Evolutionary conservation across 257 asterid species (phyloP).

Genomic region (Salvia miltiorrhiza): DNA sequence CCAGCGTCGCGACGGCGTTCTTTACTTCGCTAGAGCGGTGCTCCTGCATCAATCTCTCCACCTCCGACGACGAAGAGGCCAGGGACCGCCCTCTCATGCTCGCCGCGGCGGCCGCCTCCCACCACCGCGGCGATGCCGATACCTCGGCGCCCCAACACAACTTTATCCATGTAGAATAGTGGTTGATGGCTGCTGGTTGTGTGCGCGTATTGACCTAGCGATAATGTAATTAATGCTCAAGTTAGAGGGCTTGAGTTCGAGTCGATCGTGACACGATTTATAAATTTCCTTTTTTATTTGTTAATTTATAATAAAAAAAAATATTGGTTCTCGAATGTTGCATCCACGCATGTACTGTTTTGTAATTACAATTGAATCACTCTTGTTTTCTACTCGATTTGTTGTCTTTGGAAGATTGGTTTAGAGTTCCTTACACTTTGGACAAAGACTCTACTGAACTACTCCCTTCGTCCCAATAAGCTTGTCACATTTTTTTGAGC

Average conservation of each 20-base stretch:
- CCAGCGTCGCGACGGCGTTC: conserved; percentile 39
- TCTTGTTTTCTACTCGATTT: neutral
- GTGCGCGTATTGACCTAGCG: no score
- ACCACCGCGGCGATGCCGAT: conserved; percentile 2
- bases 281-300: no score
- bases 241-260: no score
- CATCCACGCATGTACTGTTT: neutral
- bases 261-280: no score
- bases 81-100: conserved; percentile 40
- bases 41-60: conserved; percentile 40
- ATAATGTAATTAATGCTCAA: no score
- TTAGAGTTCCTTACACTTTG: neutral
- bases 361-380: neutral
- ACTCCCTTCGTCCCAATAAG: no score
- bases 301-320: no score
- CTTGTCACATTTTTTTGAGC: no score
- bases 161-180: neutral
- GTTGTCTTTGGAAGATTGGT: neutral
- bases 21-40: conserved; percentile 46
- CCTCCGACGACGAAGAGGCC: conserved; percentile 34
- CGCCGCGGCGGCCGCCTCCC: conserved; percentile 22
- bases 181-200: no score
- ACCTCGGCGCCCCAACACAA: neutral
- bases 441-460: neutral
- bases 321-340: no score